Percentiles rank a stretch among this genome's conserved stretches.
Conservation (phyloP, 768 basidiomycete genomes). For the Lepiota brunneoincarnata region DNA sequence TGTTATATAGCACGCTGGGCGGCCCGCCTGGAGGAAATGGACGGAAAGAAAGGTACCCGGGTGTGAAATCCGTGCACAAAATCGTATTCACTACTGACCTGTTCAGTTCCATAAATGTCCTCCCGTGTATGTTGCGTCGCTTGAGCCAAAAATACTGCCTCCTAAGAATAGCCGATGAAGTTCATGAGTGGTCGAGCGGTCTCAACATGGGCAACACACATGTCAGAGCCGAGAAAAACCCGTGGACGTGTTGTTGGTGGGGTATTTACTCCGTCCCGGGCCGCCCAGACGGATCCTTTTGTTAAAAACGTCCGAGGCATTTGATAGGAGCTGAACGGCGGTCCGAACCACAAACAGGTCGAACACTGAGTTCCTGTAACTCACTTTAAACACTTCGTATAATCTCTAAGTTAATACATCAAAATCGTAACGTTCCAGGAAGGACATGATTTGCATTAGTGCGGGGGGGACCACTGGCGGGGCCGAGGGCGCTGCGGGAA, state of each 20-base stretch:
- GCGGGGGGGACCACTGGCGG: not conserved
- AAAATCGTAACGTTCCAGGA: conserved; percentile 5
- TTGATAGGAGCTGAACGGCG: no score
- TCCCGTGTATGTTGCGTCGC: not conserved
- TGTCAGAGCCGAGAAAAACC: conserved; percentile 1
- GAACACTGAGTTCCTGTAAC: no score
- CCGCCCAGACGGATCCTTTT: not conserved
- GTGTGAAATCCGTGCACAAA: not conserved
- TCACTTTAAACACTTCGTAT: no score
- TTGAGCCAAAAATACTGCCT: not conserved
- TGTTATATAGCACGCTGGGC: not conserved
- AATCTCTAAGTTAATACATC: not conserved
- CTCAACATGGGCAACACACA: no score
- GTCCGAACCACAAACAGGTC: no score
- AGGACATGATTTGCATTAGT: not conserved
- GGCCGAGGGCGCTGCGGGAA: not conserved
- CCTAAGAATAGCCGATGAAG: not conserved
- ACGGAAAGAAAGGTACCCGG: not conserved
- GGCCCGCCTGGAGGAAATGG: conserved; percentile 1
- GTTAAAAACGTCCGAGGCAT: no score
- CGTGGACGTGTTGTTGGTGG: not conserved
- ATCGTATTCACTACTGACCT: conserved; percentile 1
- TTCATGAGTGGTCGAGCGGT: not conserved
- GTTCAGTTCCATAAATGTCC: not conserved
- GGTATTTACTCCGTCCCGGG: not conserved